Evolutionary conservation across 169 alveolate species (phyloP).

Genomic region (Plasmodium coatneyi): DNA sequence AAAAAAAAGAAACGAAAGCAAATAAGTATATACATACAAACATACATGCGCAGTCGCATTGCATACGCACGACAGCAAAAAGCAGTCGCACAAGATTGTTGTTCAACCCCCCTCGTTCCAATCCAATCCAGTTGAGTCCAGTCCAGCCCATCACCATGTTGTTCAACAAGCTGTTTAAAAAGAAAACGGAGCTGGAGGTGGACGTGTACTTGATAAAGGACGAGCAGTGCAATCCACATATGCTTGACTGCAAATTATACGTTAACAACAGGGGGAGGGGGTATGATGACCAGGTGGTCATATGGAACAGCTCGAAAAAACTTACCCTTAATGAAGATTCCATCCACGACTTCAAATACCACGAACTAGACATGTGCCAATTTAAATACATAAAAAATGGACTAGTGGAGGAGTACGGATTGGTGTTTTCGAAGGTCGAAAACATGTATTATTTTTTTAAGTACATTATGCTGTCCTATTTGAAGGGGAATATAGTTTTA

Average conservation of each 20-base stretch:
- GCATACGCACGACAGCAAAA: background rate
- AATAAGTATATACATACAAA: background rate
- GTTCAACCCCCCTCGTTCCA: background rate
- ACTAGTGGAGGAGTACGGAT: conserved; percentile 30
- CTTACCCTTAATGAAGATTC: conserved; percentile 30
- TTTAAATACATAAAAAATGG: conserved; percentile 28
- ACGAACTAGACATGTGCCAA: conserved; percentile 59
- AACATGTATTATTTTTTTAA: conserved; percentile 50
- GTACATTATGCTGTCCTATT: conserved; percentile 41
- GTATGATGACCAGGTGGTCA: background rate
- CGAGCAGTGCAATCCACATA: conserved; percentile 10
- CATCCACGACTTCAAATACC: conserved; percentile 33
- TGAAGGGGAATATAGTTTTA: conserved; percentile 27
- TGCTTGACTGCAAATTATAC: conserved; percentile 22
- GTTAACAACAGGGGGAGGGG: background rate
- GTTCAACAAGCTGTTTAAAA: conserved; percentile 21
- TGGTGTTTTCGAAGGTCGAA: conserved; percentile 19
- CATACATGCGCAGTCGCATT: background rate
- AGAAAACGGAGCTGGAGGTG: conserved; percentile 10
- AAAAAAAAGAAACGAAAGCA: background rate
- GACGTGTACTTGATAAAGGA: conserved; percentile 20
- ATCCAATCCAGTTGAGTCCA: no score
- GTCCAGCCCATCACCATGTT: background rate
- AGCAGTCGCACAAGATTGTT: background rate
- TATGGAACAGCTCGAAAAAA: background rate